Conservation (phyloP, 2,329 filamentous ascomycete genomes). For the Lachnum nothofagi region DNA sequence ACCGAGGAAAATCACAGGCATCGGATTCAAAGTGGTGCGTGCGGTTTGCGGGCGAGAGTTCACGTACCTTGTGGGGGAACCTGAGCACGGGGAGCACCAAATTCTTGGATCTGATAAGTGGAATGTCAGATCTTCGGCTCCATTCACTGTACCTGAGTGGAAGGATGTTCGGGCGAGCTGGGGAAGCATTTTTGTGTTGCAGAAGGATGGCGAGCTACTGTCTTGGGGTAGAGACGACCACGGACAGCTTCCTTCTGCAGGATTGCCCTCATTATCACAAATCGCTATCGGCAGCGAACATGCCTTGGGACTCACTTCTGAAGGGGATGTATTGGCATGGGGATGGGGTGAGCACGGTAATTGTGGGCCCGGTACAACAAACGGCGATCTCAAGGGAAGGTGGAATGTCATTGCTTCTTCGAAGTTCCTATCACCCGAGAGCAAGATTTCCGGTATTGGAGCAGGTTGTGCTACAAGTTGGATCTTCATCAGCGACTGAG, state of each 20-base stretch:
- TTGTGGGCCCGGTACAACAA: constrained; percentile 65
- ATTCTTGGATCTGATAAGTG: constrained; percentile 75
- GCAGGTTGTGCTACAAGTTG: constrained; percentile 92
- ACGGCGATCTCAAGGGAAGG: constrained; percentile 62
- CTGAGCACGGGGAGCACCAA: constrained; percentile 52
- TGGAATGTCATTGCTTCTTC: constrained; percentile 63
- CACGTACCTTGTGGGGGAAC: constrained; percentile 62
- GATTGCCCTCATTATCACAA: constrained; percentile 52
- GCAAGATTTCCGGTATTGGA: constrained; percentile 57
- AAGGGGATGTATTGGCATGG: constrained; percentile 72
- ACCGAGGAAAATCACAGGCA: constrained; percentile 56
- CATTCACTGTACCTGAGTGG: constrained; percentile 52
- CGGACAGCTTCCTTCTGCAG: constrained; percentile 66
- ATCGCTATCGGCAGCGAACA: constrained; percentile 91
- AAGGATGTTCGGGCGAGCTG: constrained; percentile 71
- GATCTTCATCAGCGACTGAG: constrained; percentile 47
- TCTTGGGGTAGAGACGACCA: constrained; percentile 85
- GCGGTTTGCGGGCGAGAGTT: constrained; percentile 82
- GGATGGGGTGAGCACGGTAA: constrained; percentile 99
- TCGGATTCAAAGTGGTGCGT: constrained; percentile 57
- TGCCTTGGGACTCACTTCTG: constrained; percentile 63
- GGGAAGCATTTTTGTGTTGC: constrained; percentile 72
- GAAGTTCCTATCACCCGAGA: constrained; percentile 47
- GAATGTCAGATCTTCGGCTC: constrained; percentile 55
- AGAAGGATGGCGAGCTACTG: constrained; percentile 52